Base-by-base conservation (phyloP, 768 basidiomycete species). In the Russula compacta region DNA sequence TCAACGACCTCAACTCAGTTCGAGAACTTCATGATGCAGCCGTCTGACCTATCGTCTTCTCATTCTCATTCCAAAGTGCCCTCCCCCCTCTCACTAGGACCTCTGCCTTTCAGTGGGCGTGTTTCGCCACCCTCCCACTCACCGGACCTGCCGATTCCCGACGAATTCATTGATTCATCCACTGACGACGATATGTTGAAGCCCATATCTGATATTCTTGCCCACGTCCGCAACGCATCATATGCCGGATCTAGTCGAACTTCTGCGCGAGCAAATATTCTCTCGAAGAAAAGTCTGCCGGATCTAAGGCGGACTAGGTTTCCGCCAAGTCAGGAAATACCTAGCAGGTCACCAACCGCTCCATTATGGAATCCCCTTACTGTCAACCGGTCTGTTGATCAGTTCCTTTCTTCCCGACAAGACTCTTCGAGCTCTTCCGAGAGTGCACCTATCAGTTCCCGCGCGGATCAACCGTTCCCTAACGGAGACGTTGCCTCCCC, bases 251-350 rank as follows among this genome's bases (percentile, higher is more conserved):
- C 69, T 55, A 74, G 59, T 58, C 74, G 67, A 62, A 73, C 65
- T 63, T 69, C 74, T 61, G 70, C 69, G 40, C 75, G 74, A 56
- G 68, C 70, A 50, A 75, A 73, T 12, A 69, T 85, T 35, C 67
- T 73, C 2, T 77, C 77, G 38, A 94, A 92, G 77, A 90, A 94
- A 73, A 93, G 91, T 59, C 77, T 95, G 59, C 93, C 94, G 7
- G 92, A 97, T 69, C 75, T 95, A 50, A 81, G 88, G 32, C 81
- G 74, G 15, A 74, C 78, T 35, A 80, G 77, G 49, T 68, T 79
- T 42, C 75, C 74, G 55, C 72, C 75, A 61, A 67, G 59, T 59
- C 69, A 70, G 15, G 72, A 73, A 33, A 60, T 69, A 38, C 63
- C 68, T 6, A 12, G 39, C 24, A 54, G 59, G 19, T 40, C 48